Conservation (phyloP, 2,329 filamentous ascomycete genomes). For the Aureobasidium sp. region DNA sequence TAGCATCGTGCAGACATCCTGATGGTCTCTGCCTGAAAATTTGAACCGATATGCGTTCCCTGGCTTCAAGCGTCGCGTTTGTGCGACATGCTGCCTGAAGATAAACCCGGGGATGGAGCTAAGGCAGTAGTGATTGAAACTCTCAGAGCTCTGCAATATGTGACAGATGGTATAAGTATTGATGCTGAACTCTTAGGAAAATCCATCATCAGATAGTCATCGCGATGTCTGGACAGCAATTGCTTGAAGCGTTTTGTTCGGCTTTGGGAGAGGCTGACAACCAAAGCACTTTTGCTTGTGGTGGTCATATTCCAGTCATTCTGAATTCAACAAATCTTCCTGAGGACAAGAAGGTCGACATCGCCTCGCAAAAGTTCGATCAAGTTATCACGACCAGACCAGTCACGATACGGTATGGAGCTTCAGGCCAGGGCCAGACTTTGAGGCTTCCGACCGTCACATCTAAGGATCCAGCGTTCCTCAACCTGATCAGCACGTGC, state of each 20-base stretch:
- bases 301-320: background rate
- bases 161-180: background rate
- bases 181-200: background rate
- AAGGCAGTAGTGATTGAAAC: background rate
- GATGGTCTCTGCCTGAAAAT: background rate
- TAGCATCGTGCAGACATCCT: background rate
- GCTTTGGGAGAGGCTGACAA: background rate
- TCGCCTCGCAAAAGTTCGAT: background rate
- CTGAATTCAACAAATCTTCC: background rate
- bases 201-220: background rate
- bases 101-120: background rate
- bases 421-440: background rate
- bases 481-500: conserved; percentile 18
- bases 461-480: background rate
- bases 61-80: background rate
- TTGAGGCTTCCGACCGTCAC: conserved; percentile 1
- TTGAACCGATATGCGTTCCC: background rate
- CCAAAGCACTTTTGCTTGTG: background rate
- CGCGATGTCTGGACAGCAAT: background rate
- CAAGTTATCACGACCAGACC: background rate
- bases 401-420: conserved; percentile 10
- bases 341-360: background rate
- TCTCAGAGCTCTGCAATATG: background rate
- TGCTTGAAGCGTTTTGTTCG: background rate
- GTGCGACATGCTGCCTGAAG: background rate